Base-by-base conservation (phyloP, 2,329 filamentous ascomycete genomes). In the Neophaeococcomyces aloes region DNA sequence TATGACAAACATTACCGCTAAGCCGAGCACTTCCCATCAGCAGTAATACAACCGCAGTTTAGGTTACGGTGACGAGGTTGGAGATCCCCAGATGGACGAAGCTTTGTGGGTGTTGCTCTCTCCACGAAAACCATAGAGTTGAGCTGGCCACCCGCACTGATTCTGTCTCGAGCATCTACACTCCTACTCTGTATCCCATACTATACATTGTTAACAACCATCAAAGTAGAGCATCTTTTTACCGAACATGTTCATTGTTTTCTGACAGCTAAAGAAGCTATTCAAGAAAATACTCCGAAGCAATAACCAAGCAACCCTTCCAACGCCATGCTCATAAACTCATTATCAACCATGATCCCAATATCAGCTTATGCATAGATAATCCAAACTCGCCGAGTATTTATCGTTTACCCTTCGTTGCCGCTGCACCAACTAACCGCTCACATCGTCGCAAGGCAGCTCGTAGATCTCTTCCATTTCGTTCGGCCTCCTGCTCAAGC, bases 401-500 rank as follows among this genome's bases (percentile, higher is more conserved):
- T 35, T 39, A 38, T 18, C 35, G 30, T 45, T 29, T 34, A 7
- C 10, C 36, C 36, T 39, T 39, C 10, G 27, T 7, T 29, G 44
- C 33, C n/a, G 17, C 46, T 4, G 34, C 45, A 41, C 32, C 29
- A n/a, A 56, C 49, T 29, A 56, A 36, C 19, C 52, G 35, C 38
- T 56, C 53, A 40, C 51, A 50, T 35, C 44, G 47, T 42, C 53
- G 39, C 31, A 56, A 35, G n/a, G 27, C 38, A n/a, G 30, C 51
- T 35, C 53, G 29, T 27, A 55, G 38, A 47, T 55, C 51, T 29
- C 50, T 45, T 19, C 46, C 46, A 38, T 46, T 45, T 46, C 49
- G 53, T 43, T 54, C 51, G 27, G 53, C 51, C 47, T 56, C 51
- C 21, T 46, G 49, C 37, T 48, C 38, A 25, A 56, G 51, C 48